These are phyloP conservation scores for Lanmaoa rubissima DNA, from an alignment of 768 basidiomycete species.

Conservation along the genomic window DNA sequence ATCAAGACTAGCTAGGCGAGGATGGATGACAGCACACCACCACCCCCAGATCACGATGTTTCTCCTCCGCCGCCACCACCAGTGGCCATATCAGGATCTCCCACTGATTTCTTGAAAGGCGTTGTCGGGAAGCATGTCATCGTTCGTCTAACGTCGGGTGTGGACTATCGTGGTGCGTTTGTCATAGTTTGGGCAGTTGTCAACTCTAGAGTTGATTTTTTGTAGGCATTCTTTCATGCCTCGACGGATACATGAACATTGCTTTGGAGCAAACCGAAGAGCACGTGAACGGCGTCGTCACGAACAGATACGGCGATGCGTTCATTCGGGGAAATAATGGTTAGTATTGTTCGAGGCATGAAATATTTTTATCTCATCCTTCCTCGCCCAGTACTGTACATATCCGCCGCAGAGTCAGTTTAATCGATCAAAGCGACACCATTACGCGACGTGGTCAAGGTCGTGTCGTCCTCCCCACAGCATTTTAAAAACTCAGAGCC, in stretches of 20 bases:
- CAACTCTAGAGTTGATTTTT: not conserved
- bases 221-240: conserved; percentile 87
- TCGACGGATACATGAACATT: conserved; percentile 99
- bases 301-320: conserved; percentile 91
- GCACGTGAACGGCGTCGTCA: conserved; percentile 82
- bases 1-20: not conserved
- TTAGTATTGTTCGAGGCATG: conserved; percentile 28
- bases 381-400: conserved; percentile 62
- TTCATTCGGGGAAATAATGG: conserved; percentile 96
- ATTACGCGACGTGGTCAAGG: not conserved
- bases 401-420: conserved; percentile 65
- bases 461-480: not conserved
- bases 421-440: conserved; percentile 35
- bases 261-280: conserved; percentile 97
- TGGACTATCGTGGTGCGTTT: conserved; percentile 83
- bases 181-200: not conserved
- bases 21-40: conserved; percentile 33
- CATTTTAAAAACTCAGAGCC: not conserved
- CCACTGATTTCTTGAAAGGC: conserved; percentile 90
- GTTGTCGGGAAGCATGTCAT: conserved; percentile 96
- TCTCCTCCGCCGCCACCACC: conserved; percentile 53
- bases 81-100: conserved; percentile 63
- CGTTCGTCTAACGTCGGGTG: conserved; percentile 86
- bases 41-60: conserved; percentile 39
- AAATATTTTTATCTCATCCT: not conserved